Percentiles rank a stretch among this genome's conserved stretches.
Evolutionary conservation across 345 rosid species (phyloP).

Genomic region (Cardiospermum halicacabum): DNA sequence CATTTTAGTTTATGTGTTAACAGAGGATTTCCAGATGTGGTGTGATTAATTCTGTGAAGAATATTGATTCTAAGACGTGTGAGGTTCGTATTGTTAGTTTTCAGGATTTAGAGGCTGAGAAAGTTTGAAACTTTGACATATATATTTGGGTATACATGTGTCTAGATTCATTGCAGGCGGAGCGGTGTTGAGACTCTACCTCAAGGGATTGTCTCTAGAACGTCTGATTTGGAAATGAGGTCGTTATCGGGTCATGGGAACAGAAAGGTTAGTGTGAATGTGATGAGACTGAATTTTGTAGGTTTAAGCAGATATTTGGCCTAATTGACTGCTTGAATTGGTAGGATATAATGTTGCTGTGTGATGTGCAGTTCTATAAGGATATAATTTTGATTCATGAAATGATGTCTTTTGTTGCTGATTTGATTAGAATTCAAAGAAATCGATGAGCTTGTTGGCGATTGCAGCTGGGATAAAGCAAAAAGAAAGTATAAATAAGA

Average conservation of each 20-base stretch:
- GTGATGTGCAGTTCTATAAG: not conserved
- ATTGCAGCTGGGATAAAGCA: constrained; percentile 73
- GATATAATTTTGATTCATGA: not conserved
- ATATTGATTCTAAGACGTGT: constrained; percentile 29
- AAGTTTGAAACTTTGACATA: too few relatives aligned
- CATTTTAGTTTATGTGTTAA: not conserved
- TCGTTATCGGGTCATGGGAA: constrained; percentile 48
- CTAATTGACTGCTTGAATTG: not conserved
- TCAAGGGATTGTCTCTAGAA: constrained; percentile 52
- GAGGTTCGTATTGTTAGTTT: too few relatives aligned
- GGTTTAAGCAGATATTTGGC: not conserved
- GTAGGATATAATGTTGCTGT: not conserved
- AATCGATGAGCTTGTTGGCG: constrained; percentile 50
- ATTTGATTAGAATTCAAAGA: constrained; percentile 38
- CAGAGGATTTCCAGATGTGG: constrained; percentile 38
- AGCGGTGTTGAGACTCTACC: constrained; percentile 53
- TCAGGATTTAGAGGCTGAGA: too few relatives aligned
- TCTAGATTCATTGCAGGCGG: constrained; percentile 37
- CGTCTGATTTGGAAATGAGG: constrained; percentile 66
- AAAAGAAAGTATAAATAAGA: constrained; percentile 58
- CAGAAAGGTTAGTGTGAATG: constrained; percentile 32
- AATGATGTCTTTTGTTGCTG: not conserved
- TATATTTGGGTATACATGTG: not conserved
- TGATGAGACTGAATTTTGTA: not conserved
- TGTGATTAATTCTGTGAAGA: constrained; percentile 21